Percentiles rank a stretch among this genome's conserved stretches.
Evolutionary conservation across 108 stramenopile species (phyloP).

Genomic region (Nitzschia sp.): DNA sequence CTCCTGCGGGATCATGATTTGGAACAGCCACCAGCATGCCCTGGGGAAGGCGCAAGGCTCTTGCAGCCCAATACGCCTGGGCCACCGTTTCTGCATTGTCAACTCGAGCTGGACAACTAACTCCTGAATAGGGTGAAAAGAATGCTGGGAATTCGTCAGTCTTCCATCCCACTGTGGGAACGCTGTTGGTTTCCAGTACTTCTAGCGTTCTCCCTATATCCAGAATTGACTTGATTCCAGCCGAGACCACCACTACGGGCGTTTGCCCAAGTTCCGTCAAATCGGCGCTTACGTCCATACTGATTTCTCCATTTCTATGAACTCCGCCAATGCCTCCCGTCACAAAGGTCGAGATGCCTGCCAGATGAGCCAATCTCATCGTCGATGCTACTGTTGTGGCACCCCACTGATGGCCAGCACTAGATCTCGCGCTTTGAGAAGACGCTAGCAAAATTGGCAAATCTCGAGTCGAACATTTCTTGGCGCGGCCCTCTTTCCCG

Average conservation of each 20-base stretch:
- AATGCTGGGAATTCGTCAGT: constrained; percentile 96
- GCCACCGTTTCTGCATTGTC: constrained; percentile 82
- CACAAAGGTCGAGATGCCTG: constrained; percentile 91
- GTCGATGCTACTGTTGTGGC: constrained; percentile 73
- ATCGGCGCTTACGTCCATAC: constrained; percentile 94
- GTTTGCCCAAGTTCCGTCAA: constrained; percentile 90
- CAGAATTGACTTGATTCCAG: constrained; percentile 96
- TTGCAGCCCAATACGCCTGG: constrained; percentile 48
- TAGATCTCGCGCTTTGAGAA: constrained; percentile 1
- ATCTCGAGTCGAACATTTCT: constrained; percentile 93
- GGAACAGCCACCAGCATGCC: constrained; percentile 97
- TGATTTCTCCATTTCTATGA: constrained; percentile 85
- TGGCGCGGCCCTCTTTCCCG: constrained; percentile 61
- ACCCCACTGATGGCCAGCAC: constrained; percentile 40
- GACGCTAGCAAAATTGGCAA: constrained; percentile 67
- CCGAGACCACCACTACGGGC: constrained; percentile 93
- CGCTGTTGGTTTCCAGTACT: constrained; percentile 95
- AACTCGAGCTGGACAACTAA: constrained; percentile 63
- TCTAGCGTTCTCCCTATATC: constrained; percentile 94
- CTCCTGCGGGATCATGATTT: constrained; percentile 89
- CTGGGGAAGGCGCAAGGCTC: constrained; percentile 55
- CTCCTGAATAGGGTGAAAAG: constrained; percentile 86
- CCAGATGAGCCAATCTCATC: constrained; percentile 87
- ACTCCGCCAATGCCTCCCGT: constrained; percentile 96
- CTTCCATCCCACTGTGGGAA: constrained; percentile 81